Evolutionary conservation across 805 yeast species (phyloP), one percentile per base, ranked within the genome.

Genomic region (Suhomyces kilbournensis): DNA sequence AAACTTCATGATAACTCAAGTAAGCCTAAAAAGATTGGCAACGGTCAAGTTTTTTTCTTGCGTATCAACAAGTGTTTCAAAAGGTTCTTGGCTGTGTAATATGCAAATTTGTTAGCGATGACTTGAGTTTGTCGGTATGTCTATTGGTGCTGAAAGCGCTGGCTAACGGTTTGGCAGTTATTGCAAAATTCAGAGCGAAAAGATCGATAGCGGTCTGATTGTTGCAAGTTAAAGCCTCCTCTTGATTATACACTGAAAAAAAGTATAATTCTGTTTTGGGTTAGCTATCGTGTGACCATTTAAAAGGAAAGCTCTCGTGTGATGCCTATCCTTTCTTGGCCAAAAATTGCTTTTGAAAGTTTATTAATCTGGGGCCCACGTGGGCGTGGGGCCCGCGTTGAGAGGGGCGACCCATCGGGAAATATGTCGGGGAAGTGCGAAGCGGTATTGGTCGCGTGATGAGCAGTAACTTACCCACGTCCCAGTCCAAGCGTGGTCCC

Each of bases 1-100:
- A 56, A 78, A 78, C 67, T 78, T 78, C 83, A 78, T 78, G n/a
- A 12, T 38, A 26, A n/a, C n/a, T n/a, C n/a, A n/a, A n/a, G n/a
- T n/a, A n/a, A n/a, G 14, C 22, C 35, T n/a, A 12, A 28, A 25
- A 28, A 12, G n/a, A 28, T 28, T 28, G 32, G 32, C n/a, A 10
- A 28, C 32, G n/a, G 32, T 28, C n/a, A 7, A 25, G 9, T 2
- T 5, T 25, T 7, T 25, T 8, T 8, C 28, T 25, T 5, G 28
- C 8, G 9, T 8, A 7, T 25, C 25, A 23, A 25, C 4, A 25
- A 25, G 28, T 25, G 28, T 25, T 25, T n/a, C n/a, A n/a, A n/a
- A n/a, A n/a, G 3, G 25, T 23, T 23, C 25, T 26, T 26, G 28
- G 28, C 28, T 28, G n/a, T 7, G 12, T 3, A 22, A 7, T 22